Conservation (phyloP, 192 early-diverging fungal species). For the Gonapodya sp. region DNA sequence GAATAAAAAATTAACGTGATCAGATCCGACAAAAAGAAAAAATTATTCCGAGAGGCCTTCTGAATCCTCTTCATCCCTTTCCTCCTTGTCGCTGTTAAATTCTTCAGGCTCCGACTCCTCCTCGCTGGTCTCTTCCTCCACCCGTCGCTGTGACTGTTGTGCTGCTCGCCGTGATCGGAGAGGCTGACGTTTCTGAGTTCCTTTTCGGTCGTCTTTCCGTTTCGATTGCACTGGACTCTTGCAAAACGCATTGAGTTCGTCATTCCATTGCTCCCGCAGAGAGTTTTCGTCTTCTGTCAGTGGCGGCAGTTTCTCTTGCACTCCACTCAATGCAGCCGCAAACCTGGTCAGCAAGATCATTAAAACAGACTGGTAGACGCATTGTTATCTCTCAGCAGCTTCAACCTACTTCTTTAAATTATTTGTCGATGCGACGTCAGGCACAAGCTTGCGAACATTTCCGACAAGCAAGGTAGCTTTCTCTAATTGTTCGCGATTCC, state of each 20-base stretch:
- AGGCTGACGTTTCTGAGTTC: neutral
- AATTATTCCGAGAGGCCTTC: no score
- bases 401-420: neutral
- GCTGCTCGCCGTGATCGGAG: neutral
- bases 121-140: neutral
- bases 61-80: neutral
- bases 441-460: neutral
- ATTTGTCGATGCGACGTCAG: neutral
- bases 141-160: neutral
- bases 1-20: no score
- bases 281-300: neutral
- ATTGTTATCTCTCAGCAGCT: neutral
- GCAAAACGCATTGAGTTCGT: neutral
- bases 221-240: neutral
- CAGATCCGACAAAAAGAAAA: no score
- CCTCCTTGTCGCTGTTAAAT: neutral
- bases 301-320: neutral
- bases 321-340: neutral
- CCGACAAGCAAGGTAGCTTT: neutral
- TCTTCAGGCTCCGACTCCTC: neutral
- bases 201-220: neutral
- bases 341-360: neutral
- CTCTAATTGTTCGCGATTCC: neutral
- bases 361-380: no score
- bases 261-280: neutral